These are phyloP conservation scores for Cryptococcus amylolentus DNA, from an alignment of 1,284 basidiomycete species.

Conservation along the genomic window DNA sequence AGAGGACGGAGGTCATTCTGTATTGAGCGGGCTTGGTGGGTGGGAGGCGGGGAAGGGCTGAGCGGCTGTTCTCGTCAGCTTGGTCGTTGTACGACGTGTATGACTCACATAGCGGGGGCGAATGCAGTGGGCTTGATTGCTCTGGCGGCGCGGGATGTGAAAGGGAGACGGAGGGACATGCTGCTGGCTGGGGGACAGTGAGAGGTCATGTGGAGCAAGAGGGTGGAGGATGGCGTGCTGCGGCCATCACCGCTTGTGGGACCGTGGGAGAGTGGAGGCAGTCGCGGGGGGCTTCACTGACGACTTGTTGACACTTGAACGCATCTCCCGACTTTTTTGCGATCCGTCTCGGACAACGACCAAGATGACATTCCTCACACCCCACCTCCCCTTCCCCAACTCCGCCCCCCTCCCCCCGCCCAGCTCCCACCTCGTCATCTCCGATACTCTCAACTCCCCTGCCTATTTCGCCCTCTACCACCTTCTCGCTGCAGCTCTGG, in stretches of 20 bases:
- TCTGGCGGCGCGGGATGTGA: background rate
- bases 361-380: conserved; percentile 34
- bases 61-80: too few species aligned
- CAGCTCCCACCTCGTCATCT: conserved; percentile 37
- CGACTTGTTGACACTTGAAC: background rate
- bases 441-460: conserved; percentile 42
- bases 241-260: too few species aligned
- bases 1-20: conserved; percentile 50
- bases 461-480: conserved; percentile 42
- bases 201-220: too few species aligned
- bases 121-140: background rate
- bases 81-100: too few species aligned
- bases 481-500: conserved; percentile 30
- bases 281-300: background rate
- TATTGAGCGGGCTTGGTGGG: conserved; percentile 8
- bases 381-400: conserved; percentile 31
- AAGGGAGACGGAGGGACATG: background rate
- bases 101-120: background rate
- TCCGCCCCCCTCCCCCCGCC: conserved; percentile 30
- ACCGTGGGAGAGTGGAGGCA: background rate
- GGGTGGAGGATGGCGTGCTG: too few species aligned
- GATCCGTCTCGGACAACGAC: background rate
- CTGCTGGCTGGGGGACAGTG: too few species aligned
- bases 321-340: background rate
- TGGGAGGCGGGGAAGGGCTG: background rate